phyloP scores from a whole-genome alignment of 176 grass and related monocot genomes.

The Avena eriantha region DNA sequence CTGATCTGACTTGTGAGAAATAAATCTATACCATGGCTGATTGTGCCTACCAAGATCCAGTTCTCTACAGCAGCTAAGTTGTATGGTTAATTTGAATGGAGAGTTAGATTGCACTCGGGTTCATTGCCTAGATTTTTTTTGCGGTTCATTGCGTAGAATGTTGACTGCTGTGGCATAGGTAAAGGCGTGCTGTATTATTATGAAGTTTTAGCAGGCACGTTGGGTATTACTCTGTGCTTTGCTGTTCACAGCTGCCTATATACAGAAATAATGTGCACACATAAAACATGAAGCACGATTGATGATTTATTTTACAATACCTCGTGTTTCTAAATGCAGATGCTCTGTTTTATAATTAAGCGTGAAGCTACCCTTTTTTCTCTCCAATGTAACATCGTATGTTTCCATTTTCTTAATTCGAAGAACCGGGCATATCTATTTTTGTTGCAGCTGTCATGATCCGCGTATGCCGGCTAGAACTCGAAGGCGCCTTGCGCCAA shows the following conservation, averaged over 20 bases:
- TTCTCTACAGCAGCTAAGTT: not conserved
- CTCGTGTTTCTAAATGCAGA: not conserved
- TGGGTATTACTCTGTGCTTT: not conserved
- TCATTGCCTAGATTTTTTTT: no score
- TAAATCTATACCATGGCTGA: not conserved
- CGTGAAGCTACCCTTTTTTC: not conserved
- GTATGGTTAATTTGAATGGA: not conserved
- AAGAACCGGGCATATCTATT: not conserved
- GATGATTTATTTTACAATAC: not conserved
- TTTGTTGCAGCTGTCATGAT: constrained; percentile 52
- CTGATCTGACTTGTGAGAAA: not conserved
- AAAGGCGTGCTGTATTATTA: constrained; percentile 6
- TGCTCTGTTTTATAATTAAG: not conserved
- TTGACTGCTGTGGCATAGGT: not conserved
- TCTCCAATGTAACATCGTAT: not conserved
- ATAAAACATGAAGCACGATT: not conserved
- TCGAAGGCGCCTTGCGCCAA: constrained; percentile 20
- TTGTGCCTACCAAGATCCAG: not conserved
- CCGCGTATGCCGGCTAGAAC: not conserved
- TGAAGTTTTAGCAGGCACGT: not conserved
- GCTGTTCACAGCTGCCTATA: not conserved
- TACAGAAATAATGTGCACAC: not conserved
- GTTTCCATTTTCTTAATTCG: not conserved
- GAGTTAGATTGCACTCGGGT: not conserved
- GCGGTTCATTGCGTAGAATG: not conserved